These are phyloP conservation scores for Malassezia restricta DNA, from an alignment of 1,284 basidiomycete species.

Conservation along the genomic window DNA sequence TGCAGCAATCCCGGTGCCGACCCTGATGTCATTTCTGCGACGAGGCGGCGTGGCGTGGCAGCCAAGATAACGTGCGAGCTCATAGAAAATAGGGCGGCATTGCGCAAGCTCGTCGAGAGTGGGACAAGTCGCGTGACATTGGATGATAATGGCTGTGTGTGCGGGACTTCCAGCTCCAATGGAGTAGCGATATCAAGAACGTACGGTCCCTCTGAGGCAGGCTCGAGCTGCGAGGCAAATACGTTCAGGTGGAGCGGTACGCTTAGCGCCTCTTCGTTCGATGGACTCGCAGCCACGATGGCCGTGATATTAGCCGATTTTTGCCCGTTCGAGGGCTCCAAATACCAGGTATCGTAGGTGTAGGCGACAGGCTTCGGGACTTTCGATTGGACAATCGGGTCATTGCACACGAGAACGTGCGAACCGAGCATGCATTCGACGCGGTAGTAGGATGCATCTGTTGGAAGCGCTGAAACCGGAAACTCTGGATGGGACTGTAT, in stretches of 20 bases:
- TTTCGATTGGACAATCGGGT: background rate
- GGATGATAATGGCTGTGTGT: background rate
- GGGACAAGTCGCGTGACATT: background rate
- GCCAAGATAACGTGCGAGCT: conserved; percentile 7
- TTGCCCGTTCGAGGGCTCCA: background rate
- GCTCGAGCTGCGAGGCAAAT: conserved; percentile 4
- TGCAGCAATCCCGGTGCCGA: conserved; percentile 9
- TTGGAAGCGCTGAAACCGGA: background rate
- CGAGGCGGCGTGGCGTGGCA: conserved; percentile 12
- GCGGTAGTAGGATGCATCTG: background rate
- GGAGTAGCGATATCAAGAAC: conserved; percentile 9
- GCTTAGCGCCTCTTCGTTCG: background rate
- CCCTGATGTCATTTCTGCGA: conserved; percentile 14
- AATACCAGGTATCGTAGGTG: conserved; percentile 14
- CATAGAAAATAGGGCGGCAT: background rate
- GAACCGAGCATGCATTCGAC: conserved; percentile 9
- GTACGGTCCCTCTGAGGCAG: background rate
- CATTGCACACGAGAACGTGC: conserved; percentile 4
- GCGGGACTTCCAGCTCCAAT: background rate
- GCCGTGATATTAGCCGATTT: background rate
- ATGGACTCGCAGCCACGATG: background rate
- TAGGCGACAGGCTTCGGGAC: conserved; percentile 5
- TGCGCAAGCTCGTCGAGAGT: conserved; percentile 1
- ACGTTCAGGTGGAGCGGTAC: conserved; percentile 1
- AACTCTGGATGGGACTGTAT: too few relatives aligned